Evolutionary conservation across 2,329 filamentous ascomycete genomes (phyloP).

Genomic region (Pseudocercospora pini-densiflorae): DNA sequence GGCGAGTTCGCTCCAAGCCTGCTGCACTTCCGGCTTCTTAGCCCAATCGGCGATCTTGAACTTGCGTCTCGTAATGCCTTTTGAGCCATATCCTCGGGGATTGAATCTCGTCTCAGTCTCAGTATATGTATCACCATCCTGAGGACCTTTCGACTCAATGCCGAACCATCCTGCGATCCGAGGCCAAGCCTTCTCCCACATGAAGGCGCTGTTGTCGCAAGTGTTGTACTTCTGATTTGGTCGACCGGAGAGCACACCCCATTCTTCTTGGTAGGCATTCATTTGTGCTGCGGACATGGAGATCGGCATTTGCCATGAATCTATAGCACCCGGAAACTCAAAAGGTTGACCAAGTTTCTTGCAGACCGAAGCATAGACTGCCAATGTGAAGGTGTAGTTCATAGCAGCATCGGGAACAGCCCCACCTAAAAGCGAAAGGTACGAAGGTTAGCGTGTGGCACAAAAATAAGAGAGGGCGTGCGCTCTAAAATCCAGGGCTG

Average conservation of each 20-base stretch:
- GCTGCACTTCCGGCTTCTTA: slow-evolving; percentile 47
- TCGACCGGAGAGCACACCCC: slow-evolving; percentile 50
- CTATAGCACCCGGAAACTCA: slow-evolving; percentile 51
- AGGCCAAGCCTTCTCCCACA: slow-evolving; percentile 57
- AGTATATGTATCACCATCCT: slow-evolving; percentile 33
- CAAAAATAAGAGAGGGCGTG: too few species aligned
- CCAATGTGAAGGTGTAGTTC: slow-evolving; percentile 55
- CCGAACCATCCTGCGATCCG: slow-evolving; percentile 53
- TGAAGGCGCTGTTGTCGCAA: slow-evolving; percentile 52
- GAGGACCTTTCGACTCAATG: slow-evolving; percentile 37
- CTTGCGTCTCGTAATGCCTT: slow-evolving; percentile 34
- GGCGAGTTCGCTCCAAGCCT: slow-evolving; percentile 53
- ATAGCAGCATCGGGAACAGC: slow-evolving; percentile 57
- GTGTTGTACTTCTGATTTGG: slow-evolving; percentile 57
- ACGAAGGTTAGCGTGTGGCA: too few species aligned
- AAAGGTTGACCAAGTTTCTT: slow-evolving; percentile 48
- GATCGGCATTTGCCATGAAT: slow-evolving; percentile 51
- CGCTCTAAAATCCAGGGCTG: too few species aligned
- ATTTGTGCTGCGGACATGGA: slow-evolving; percentile 50
- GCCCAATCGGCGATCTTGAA: slow-evolving; percentile 50
- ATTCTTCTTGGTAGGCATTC: slow-evolving; percentile 57
- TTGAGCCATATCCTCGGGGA: slow-evolving; percentile 36
- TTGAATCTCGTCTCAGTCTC: slow-evolving; percentile 32
- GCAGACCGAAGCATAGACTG: slow-evolving; percentile 56
- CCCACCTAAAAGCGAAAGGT: slow-evolving; percentile 33